Percentiles rank a stretch among this genome's conserved stretches.
Evolutionary conservation across 75 land plant species (phyloP).

Genomic region (Cunninghamia lanceolata): DNA sequence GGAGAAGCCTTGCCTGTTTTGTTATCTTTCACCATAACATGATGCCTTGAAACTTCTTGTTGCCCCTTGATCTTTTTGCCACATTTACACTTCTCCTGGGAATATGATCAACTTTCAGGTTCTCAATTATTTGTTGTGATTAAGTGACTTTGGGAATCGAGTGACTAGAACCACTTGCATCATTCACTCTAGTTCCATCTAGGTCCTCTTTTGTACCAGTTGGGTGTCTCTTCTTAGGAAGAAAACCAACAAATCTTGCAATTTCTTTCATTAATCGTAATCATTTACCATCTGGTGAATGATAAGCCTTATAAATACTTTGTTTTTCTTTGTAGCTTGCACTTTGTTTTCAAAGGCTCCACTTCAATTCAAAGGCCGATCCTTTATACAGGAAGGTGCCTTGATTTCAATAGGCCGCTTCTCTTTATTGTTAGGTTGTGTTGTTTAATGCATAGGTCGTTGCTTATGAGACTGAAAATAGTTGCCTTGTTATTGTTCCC

Average conservation of each 20-base stretch:
- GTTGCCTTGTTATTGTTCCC: no score
- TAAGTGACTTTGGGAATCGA: neutral
- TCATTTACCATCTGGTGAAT: conserved; percentile 9
- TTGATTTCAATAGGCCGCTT: no score
- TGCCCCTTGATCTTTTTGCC: neutral
- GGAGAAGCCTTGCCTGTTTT: neutral
- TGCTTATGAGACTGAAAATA: no score
- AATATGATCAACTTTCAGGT: neutral
- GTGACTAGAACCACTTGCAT: neutral
- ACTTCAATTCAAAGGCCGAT: no score
- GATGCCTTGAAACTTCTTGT: neutral
- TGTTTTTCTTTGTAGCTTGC: neutral
- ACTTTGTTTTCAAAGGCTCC: no score
- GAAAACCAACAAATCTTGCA: neutral
- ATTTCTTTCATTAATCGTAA: conserved; percentile 8
- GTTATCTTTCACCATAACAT: neutral
- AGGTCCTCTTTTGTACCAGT: neutral
- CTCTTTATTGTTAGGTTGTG: no score
- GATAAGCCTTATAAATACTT: conserved; percentile 2
- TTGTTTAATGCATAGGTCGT: no score
- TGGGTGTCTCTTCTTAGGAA: neutral
- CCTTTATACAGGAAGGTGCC: no score
- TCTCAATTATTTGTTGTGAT: neutral
- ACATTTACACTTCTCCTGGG: neutral
- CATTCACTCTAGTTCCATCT: neutral